A percentile compares a stretch with the other conserved stretches of the same genome.
Conservation (phyloP, 495 filamentous ascomycete species). For the Penicillium subrubescens region DNA sequence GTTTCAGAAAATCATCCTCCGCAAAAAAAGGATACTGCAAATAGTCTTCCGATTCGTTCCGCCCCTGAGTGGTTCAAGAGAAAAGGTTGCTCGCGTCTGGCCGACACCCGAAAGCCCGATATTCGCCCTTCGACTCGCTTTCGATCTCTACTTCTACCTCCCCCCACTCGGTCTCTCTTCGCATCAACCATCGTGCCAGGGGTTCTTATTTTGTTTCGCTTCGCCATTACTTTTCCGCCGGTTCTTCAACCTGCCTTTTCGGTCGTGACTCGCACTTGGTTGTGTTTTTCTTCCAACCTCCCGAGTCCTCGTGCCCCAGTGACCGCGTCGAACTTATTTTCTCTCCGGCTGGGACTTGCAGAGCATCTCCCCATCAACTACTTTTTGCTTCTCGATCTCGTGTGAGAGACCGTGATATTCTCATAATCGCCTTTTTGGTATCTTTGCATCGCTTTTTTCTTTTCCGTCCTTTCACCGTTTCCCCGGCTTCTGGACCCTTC, state of each 20-base stretch:
- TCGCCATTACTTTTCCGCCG: not conserved
- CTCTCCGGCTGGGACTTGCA: conserved; percentile 44
- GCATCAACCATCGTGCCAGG: not conserved
- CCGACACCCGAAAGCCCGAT: conserved; percentile 20
- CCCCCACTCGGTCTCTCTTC: not conserved
- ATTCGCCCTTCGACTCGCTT: conserved; percentile 16
- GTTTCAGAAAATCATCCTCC: conserved; percentile 6
- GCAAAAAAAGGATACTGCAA: conserved; percentile 32
- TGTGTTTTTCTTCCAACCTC: conserved; percentile 21
- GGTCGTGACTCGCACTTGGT: conserved; percentile 15
- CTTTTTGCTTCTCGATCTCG: conserved; percentile 21
- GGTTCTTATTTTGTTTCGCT: not conserved
- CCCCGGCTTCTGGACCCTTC: conserved; percentile 6
- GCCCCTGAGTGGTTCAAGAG: conserved; percentile 25
- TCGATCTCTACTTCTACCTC: not conserved
- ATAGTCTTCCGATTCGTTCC: conserved; percentile 32
- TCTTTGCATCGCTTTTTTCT: conserved; percentile 6
- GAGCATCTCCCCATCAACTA: conserved; percentile 44
- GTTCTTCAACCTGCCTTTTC: conserved; percentile 9
- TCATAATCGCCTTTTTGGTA: conserved; percentile 22
- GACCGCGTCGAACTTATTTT: conserved; percentile 26
- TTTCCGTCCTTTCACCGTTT: not conserved
- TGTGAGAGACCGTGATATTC: conserved; percentile 20
- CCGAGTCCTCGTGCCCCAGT: conserved; percentile 7
- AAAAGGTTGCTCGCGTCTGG: conserved; percentile 28